Base-by-base conservation (phyloP, 352 stramenopile genomes). In the Bremia lactucae region DNA sequence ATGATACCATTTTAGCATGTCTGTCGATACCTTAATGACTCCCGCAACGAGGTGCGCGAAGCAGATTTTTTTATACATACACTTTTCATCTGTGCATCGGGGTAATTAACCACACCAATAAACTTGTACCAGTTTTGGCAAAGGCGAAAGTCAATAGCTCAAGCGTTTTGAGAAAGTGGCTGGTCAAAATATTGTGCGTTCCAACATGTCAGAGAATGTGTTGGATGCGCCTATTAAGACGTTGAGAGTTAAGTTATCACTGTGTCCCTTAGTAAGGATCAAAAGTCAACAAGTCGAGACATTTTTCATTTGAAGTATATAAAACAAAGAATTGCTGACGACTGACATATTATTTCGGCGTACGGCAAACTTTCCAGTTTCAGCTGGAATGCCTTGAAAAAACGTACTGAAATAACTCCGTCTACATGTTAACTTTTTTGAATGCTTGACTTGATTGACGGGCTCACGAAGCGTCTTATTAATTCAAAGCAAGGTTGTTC, bases 21-120 rank as follows among this genome's bases (percentile, higher is more conserved):
- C 3, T 72, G 72, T 25, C 78, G 71, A 14, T 79, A 65, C 16
- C 69, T 90, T 6, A 66, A 81, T 28, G 78, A 87, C 42, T 85
- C 74, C 6, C 68, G 78, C 46, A 87, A 87, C 36, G 70, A 87
- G 46, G 78, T 90, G 13, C 70, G 78, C 74, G 1, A 87, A 87
- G 34, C 72, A 83, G 24, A 68, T 61, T 3, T 21, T 87, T 10
- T 13, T 83, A 23, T 74, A 76, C 21, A 48, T 90, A 6, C 36
- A 58, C 31, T 50, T 52, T 6, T 46, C 4, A 59, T 71, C 21
- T 29, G 26, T 19, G 65, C 85, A 21, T 52, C 68, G n/a, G 29
- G 42, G n/a, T n/a, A n/a, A n/a, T n/a, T 1, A 63, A 70, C 2
- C 57, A 53, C 15, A 56, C 87, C 21, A 86, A 86, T 49, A 70